Conservation (phyloP, 1,284 basidiomycete species). For the Earliella scabrosa region DNA sequence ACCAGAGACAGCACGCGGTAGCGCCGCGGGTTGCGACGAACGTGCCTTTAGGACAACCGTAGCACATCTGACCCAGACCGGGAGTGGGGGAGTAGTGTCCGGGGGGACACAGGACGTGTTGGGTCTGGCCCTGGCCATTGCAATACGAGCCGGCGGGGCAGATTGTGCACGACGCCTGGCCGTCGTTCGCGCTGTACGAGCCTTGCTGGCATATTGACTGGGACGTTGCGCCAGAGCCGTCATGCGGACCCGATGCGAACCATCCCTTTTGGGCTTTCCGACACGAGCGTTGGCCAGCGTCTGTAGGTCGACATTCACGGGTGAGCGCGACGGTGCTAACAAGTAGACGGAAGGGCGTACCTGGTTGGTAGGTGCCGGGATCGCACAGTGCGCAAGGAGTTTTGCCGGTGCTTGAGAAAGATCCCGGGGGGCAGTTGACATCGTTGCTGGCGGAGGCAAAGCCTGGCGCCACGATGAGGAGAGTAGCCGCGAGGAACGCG, state of each 20-base stretch:
- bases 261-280: slow-evolving; percentile 17
- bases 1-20: slow-evolving; percentile 30
- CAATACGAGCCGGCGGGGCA: slow-evolving; percentile 24
- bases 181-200: slow-evolving; percentile 14
- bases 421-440: slow-evolving; percentile 9
- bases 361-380: slow-evolving; percentile 16
- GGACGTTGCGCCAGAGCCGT: slow-evolving; percentile 12
- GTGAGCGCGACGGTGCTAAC: no score
- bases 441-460: neutral
- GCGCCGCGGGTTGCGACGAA: slow-evolving; percentile 25
- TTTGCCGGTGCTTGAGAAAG: slow-evolving; percentile 13
- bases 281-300: slow-evolving; percentile 16
- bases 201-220: slow-evolving; percentile 20
- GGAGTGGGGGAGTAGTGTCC: slow-evolving; percentile 20
- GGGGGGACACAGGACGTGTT: slow-evolving; percentile 14
- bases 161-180: slow-evolving; percentile 12
- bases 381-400: slow-evolving; percentile 14
- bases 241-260: slow-evolving; percentile 10
- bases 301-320: neutral
- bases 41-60: slow-evolving; percentile 26
- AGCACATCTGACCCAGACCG: slow-evolving; percentile 17
- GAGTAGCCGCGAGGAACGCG: neutral
- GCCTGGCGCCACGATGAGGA: neutral
- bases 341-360: neutral
- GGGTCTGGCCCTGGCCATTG: slow-evolving; percentile 18